Evolutionary conservation across 306 rosid species (phyloP).

Genomic region (Herpetospermum pedunculosum): DNA sequence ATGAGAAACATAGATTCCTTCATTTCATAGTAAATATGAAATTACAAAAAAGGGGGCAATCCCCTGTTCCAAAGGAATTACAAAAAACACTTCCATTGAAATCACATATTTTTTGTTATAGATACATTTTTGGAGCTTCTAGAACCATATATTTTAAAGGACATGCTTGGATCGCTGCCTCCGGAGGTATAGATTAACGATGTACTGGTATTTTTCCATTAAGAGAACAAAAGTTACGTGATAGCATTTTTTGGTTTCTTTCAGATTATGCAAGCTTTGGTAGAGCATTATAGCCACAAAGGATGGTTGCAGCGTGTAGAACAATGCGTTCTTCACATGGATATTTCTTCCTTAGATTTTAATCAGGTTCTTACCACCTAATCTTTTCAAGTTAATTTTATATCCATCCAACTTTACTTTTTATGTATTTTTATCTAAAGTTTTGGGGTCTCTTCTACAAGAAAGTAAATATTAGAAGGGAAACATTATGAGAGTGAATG

Average conservation of each 20-base stretch:
- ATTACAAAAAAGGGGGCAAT: too few relatives aligned
- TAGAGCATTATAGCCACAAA: slow-evolving; percentile 77
- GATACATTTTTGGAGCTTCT: slow-evolving; percentile 95
- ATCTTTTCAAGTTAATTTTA: slow-evolving; percentile 18
- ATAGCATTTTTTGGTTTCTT: slow-evolving; percentile 13
- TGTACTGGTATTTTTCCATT: slow-evolving; percentile 15
- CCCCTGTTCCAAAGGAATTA: too few relatives aligned
- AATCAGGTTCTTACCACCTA: slow-evolving; percentile 57
- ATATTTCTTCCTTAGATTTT: slow-evolving; percentile 95
- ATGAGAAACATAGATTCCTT: not conserved
- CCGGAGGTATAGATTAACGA: slow-evolving; percentile 66
- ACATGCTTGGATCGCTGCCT: slow-evolving; percentile 96
- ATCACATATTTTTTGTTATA: slow-evolving; percentile 16
- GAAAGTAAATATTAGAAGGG: not conserved
- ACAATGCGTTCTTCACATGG: slow-evolving; percentile 99
- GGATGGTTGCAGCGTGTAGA: slow-evolving; percentile 95
- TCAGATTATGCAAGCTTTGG: slow-evolving; percentile 97
- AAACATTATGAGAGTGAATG: not conserved
- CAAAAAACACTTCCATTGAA: not conserved
- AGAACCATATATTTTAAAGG: slow-evolving; percentile 92
- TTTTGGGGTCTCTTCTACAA: not conserved
- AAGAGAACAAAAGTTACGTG: slow-evolving; percentile 3
- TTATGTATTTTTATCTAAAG: not conserved
- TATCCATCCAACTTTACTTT: not conserved
- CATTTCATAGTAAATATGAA: not conserved